Conservation (phyloP, 768 basidiomycete genomes). For the Hygrophoropsis aurantiaca region DNA sequence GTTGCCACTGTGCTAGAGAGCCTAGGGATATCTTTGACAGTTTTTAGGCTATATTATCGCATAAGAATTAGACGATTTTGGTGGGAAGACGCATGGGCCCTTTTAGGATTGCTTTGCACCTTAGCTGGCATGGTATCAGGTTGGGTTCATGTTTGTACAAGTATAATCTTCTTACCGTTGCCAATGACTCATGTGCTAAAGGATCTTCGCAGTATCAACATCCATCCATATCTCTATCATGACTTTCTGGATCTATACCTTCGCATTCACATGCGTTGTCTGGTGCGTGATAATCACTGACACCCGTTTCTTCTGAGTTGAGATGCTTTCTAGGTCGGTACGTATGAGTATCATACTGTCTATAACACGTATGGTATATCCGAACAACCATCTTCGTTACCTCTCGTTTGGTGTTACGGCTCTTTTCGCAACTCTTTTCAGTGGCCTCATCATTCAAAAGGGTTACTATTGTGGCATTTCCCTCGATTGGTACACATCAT, state of each 20-base stretch:
- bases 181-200: too few species aligned
- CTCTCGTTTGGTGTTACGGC: slow-evolving; percentile 1
- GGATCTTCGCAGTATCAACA: too few species aligned
- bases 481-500: slow-evolving; percentile 10
- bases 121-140: too few species aligned
- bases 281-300: slow-evolving; percentile 9
- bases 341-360: slow-evolving; percentile 25
- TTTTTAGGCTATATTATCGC: slow-evolving; percentile 27
- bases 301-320: not conserved
- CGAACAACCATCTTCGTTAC: slow-evolving; percentile 6
- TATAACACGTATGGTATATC: slow-evolving; percentile 22
- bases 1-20: slow-evolving; percentile 17
- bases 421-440: slow-evolving; percentile 18
- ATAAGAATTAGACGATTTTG: slow-evolving; percentile 19
- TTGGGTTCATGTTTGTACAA: too few species aligned
- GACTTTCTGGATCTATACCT: slow-evolving; percentile 18
- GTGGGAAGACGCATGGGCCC: slow-evolving; percentile 30
- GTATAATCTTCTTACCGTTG: too few species aligned
- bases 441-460: slow-evolving; percentile 1
- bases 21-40: slow-evolving; percentile 16
- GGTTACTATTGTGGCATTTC: not conserved
- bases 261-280: slow-evolving; percentile 21
- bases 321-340: slow-evolving; percentile 15
- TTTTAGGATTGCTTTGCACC: too few species aligned
- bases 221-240: slow-evolving; percentile 7